Conservation (phyloP, 176 grass and related monocot species). For the Poa annua region DNA sequence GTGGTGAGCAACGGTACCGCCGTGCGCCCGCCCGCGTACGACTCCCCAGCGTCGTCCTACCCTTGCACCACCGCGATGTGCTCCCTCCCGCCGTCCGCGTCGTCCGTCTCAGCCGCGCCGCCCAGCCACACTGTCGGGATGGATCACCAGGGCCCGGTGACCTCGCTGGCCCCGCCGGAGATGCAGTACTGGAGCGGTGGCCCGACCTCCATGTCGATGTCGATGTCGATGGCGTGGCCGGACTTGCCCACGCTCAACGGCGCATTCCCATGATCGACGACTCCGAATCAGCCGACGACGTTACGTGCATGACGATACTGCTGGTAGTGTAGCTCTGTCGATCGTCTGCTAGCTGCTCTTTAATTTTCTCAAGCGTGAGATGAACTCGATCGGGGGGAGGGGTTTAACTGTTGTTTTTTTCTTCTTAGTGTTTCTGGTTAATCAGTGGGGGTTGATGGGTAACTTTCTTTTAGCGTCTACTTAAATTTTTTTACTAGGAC, state of each 20-base stretch:
- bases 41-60: slow-evolving; percentile 17
- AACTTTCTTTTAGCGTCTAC: slow-evolving; percentile 23
- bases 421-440: slow-evolving; percentile 30
- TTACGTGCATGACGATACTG: slow-evolving; percentile 36
- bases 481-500: not conserved
- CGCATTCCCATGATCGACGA: slow-evolving; percentile 44
- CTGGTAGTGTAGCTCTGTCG: slow-evolving; percentile 31
- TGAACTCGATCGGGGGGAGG: not conserved
- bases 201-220: slow-evolving; percentile 51
- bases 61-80: slow-evolving; percentile 42
- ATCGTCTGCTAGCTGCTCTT: slow-evolving; percentile 10
- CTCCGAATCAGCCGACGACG: not conserved
- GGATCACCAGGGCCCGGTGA: slow-evolving; percentile 40
- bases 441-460: slow-evolving; percentile 7
- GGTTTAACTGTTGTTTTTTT: slow-evolving; percentile 1
- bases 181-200: slow-evolving; percentile 59
- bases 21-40: slow-evolving; percentile 36
- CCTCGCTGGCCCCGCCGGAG: slow-evolving; percentile 36
- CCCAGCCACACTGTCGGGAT: slow-evolving; percentile 36
- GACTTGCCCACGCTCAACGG: slow-evolving; percentile 65
- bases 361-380: slow-evolving; percentile 40
- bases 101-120: slow-evolving; percentile 21
- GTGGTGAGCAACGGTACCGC: slow-evolving; percentile 49
- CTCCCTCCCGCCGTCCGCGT: slow-evolving; percentile 26
- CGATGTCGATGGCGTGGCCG: slow-evolving; percentile 47